These are phyloP conservation scores for Leptodermis oblonga DNA, from an alignment of 257 asterid species.

Conservation along the genomic window DNA sequence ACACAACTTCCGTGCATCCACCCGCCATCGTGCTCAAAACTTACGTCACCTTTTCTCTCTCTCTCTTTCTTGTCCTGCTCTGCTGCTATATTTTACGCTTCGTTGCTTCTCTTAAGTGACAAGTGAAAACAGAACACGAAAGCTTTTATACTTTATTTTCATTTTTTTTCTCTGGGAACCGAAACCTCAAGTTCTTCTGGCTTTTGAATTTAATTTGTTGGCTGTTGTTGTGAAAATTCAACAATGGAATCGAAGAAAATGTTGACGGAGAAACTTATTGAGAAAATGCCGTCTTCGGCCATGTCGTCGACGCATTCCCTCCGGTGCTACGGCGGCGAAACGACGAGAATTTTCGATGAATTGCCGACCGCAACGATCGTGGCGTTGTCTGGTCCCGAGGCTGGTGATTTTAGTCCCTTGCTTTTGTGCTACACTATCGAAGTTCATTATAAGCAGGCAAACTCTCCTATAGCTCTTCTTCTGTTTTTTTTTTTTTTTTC, in stretches of 20 bases:
- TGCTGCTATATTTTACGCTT: slow-evolving; percentile 31
- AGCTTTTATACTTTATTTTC: neutral
- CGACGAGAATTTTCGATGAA: slow-evolving; percentile 64
- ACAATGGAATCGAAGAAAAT: slow-evolving; percentile 21
- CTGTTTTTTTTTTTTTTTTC: too few species aligned
- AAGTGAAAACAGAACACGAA: neutral
- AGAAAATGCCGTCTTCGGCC: slow-evolving; percentile 28
- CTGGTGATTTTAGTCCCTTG: slow-evolving; percentile 76
- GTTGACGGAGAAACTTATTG: slow-evolving; percentile 70
- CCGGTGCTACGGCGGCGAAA: slow-evolving; percentile 38
- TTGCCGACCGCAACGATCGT: slow-evolving; percentile 66
- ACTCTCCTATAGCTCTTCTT: neutral
- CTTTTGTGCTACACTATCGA: slow-evolving; percentile 81
- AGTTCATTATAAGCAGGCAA: slow-evolving; percentile 78
- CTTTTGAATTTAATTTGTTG: neutral
- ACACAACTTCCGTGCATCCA: slow-evolving; percentile 24
- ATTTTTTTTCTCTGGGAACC: neutral
- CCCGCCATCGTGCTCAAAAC: neutral
- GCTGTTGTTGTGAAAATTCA: neutral
- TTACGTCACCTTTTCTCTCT: slow-evolving; percentile 9
- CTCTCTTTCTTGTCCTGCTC: slow-evolving; percentile 19
- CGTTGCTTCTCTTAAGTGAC: slow-evolving; percentile 5
- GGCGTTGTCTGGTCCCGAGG: slow-evolving; percentile 76
- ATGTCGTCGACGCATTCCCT: slow-evolving; percentile 52
- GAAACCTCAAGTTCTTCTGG: neutral